Base-by-base conservation (phyloP, 2,329 filamentous ascomycete genomes). In the Colletotrichum sp. region DNA sequence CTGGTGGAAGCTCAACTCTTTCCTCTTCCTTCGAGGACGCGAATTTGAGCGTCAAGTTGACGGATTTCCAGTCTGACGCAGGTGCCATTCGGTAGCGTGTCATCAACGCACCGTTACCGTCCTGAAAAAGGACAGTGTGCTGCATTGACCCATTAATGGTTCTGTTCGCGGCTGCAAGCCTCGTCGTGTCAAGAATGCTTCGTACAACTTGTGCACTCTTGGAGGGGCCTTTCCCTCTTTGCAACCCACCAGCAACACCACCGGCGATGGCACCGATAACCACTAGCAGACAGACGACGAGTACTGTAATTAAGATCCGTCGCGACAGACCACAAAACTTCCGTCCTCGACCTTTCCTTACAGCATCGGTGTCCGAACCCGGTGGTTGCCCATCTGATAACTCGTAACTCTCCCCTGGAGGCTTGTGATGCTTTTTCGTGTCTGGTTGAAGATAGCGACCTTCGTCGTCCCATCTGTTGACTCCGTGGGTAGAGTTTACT, bases 301-400 rank as follows among this genome's bases (percentile, higher is more conserved):
- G 39, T 44, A n/a, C 8, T 2, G 1, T n/a, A 8, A 44, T 22
- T 1, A 22, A 52, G 6, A 3, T 52, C n/a, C 44, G 44, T 22
- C 16, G 19, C 2, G 11, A 52, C 4, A 52, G 3, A 22, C 44
- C n/a, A 19, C 9, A 52, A 19, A 52, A 22, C n/a, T 22, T 52
- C 8, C 44, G 44, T 12, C n/a, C n/a, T 9, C 0, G 12, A 4
- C 44, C 44, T n/a, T 13, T 13, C 0, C 16, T 52, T 5, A 8
- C 12, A 19, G 19, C 16, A 19, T 52, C 44, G 1, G 44, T 13
- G n/a, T 52, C 44, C 16, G 44, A 19, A 13, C 19, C 9, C n/a
- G 44, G 11, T 12, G n/a, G 11, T 19, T 52, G n/a, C 9, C 44
- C 44, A 52, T 52, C n/a, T n/a, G 44, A 52, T 22, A 22, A 1